Conservation (phyloP, 2,329 filamentous ascomycete genomes). For the Aspergillus pseudoterreus region DNA sequence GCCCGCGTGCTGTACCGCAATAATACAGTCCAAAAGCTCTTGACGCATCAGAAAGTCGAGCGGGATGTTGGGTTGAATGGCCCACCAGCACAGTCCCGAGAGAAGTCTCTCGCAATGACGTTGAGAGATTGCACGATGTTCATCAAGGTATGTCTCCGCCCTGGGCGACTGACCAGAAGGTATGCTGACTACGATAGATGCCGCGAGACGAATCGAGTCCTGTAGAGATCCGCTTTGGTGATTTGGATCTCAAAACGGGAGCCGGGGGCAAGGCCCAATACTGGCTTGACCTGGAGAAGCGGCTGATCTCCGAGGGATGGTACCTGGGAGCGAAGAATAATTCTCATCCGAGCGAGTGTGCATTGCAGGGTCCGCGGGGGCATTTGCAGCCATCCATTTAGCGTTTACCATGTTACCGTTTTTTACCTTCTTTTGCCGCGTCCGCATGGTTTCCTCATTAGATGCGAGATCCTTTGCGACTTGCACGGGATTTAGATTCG, state of each 20-base stretch:
- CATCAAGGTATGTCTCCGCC: conserved; percentile 50
- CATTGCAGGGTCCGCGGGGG: conserved; percentile 21
- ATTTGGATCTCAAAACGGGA: conserved; percentile 73
- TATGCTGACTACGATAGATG: conserved; percentile 24
- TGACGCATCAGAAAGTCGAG: conserved; percentile 31
- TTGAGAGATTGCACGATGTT: conserved; percentile 75
- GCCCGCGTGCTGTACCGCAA: conserved; percentile 33
- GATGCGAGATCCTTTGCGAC: neutral
- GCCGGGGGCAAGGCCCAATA: conserved; percentile 61
- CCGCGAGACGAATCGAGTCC: conserved; percentile 27
- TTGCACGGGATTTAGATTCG: neutral
- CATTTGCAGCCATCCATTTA: conserved; percentile 17
- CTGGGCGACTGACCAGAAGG: neutral
- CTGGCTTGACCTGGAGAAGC: conserved; percentile 63
- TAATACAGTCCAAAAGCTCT: conserved; percentile 31
- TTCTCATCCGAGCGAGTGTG: conserved; percentile 29
- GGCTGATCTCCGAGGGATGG: conserved; percentile 65
- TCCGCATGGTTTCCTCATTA: neutral
- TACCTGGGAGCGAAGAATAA: conserved; percentile 50
- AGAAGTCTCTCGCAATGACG: conserved; percentile 71
- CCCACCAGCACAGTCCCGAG: conserved; percentile 32
- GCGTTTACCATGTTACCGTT: neutral
- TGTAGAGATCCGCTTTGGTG: conserved; percentile 59
- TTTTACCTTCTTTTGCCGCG: neutral
- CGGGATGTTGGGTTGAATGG: conserved; percentile 34